phyloP scores from a whole-genome alignment of 1,284 basidiomycete genomes.

The Pascua sp. region DNA sequence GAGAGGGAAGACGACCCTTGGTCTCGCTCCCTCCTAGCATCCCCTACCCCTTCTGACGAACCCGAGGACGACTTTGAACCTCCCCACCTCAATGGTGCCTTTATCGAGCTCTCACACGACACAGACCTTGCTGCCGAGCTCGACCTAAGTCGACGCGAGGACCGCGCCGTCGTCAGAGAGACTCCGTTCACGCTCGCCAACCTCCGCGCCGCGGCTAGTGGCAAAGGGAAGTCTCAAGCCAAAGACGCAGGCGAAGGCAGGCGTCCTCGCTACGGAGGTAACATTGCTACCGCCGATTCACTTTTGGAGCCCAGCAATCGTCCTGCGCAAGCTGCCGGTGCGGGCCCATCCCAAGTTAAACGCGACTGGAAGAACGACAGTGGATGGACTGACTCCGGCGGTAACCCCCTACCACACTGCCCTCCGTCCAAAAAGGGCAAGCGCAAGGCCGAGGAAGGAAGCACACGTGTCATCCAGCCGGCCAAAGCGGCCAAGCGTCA shows the following conservation, averaged over 20 bases:
- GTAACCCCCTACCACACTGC: conserved; percentile 11
- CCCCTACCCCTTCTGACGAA: conserved; percentile 9
- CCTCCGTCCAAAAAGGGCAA: conserved; percentile 5
- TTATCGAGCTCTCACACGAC: conserved; percentile 5
- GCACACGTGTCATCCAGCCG: too few relatives aligned
- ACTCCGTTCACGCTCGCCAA: conserved; percentile 29
- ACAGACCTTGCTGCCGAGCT: conserved; percentile 19
- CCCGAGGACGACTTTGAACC: neutral
- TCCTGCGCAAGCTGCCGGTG: neutral
- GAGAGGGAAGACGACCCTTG: conserved; percentile 3
- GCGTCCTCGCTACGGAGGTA: conserved; percentile 1
- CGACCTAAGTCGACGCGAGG: conserved; percentile 24
- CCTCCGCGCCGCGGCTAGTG: neutral
- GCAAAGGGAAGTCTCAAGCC: neutral
- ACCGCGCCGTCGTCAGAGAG: conserved; percentile 17
- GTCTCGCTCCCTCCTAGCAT: conserved; percentile 7
- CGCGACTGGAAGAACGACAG: conserved; percentile 4
- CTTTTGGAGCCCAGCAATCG: neutral
- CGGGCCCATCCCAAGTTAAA: neutral
- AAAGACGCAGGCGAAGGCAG: neutral
- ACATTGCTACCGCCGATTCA: conserved; percentile 3
- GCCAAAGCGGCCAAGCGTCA: too few relatives aligned
- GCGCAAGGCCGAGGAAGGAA: neutral
- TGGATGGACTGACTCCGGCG: conserved; percentile 21
- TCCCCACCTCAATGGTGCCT: conserved; percentile 3